phyloP scores from a whole-genome alignment of 1,139 yeast species.

The Petasospora fabianii region DNA sequence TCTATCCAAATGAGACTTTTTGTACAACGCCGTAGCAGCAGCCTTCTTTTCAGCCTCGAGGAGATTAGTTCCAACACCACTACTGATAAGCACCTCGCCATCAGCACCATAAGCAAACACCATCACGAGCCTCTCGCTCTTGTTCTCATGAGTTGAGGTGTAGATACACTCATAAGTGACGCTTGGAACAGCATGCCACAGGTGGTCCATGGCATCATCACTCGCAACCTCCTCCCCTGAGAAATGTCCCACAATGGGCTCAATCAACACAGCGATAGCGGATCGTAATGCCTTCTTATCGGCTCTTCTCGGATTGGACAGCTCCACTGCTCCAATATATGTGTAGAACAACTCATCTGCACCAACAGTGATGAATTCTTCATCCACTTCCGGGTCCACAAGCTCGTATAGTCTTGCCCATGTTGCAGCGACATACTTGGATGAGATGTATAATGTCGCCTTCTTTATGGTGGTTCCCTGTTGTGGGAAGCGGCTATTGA shows the following conservation, averaged over 20 bases:
- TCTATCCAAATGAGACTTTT: constrained; percentile 1
- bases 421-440: neutral
- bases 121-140: constrained; percentile 1
- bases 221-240: neutral
- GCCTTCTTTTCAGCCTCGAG: constrained; percentile 15
- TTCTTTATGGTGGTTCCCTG: constrained; percentile 5
- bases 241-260: constrained; percentile 15
- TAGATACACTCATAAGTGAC: constrained; percentile 1
- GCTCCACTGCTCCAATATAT: constrained; percentile 14
- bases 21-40: constrained; percentile 4
- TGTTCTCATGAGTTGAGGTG: neutral
- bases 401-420: neutral
- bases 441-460: neutral
- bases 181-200: constrained; percentile 4
- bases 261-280: constrained; percentile 12
- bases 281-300: constrained; percentile 2
- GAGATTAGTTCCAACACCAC: constrained; percentile 9
- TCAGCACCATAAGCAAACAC: constrained; percentile 6
- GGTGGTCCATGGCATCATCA: constrained; percentile 3
- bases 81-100: constrained; percentile 7
- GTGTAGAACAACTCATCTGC: constrained; percentile 9
- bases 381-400: neutral
- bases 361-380: neutral
- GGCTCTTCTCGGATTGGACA: neutral
- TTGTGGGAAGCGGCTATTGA: constrained; percentile 14